Evolutionary conservation across 129 eudicot species (phyloP).

Genomic region (Heracleum sosnowskyi): DNA sequence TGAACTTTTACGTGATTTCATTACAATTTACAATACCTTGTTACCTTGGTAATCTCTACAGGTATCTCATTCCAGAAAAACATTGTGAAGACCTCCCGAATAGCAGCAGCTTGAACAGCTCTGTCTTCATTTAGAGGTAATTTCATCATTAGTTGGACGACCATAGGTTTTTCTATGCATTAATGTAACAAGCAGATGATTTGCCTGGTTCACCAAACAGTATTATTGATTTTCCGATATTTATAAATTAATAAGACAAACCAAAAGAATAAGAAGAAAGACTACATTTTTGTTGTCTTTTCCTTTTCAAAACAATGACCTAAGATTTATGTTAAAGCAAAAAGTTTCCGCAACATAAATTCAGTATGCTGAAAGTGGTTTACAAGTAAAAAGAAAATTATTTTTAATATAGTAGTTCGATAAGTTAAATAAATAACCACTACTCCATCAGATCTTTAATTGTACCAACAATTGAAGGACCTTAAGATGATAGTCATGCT

Average conservation of each 20-base stretch:
- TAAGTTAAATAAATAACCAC: too few species aligned
- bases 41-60: background rate
- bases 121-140: conserved; percentile 74
- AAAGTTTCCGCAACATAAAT: too few species aligned
- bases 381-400: background rate
- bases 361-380: background rate
- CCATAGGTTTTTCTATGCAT: conserved; percentile 68
- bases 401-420: too few species aligned
- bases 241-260: too few species aligned
- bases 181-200: conserved; percentile 66
- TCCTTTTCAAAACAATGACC: too few species aligned
- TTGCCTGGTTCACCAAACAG: conserved; percentile 36
- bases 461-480: background rate
- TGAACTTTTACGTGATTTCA: background rate
- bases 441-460: background rate
- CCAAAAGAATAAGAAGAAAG: too few species aligned
- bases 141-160: conserved; percentile 62
- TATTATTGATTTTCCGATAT: background rate
- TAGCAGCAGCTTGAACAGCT: conserved; percentile 88
- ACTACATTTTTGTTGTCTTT: background rate
- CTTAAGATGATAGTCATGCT: background rate
- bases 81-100: conserved; percentile 48
- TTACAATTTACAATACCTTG: background rate
- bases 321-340: background rate
- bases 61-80: background rate